Evolutionary conservation across 805 yeast species (phyloP).

Genomic region (Jamesozyma lodderae): DNA sequence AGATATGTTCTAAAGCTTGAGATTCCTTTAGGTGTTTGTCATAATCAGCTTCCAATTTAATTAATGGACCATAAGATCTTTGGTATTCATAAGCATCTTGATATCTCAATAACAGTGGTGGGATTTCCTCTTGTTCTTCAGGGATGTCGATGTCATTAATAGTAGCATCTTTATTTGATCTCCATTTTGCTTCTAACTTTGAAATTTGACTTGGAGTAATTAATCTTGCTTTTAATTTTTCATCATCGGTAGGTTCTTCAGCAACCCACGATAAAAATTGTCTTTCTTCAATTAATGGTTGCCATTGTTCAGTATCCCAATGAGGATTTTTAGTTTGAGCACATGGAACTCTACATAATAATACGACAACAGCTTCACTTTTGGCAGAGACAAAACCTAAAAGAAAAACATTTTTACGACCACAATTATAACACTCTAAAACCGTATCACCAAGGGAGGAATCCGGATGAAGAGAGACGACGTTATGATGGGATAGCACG

Average conservation of each 20-base stretch:
- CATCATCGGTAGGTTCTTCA: conserved; percentile 56
- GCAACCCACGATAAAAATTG: conserved; percentile 79
- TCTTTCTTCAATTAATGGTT: conserved; percentile 71
- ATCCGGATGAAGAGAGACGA: conserved; percentile 65
- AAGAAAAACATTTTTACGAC: conserved; percentile 66
- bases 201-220: conserved; percentile 57
- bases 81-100: conserved; percentile 81
- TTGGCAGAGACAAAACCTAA: conserved; percentile 85
- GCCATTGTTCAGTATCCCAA: conserved; percentile 90
- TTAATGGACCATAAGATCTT: conserved; percentile 73
- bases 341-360: conserved; percentile 83
- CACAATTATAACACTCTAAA: conserved; percentile 87
- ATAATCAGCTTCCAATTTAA: conserved; percentile 72
- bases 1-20: conserved; percentile 63
- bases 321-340: conserved; percentile 63
- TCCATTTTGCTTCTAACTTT: conserved; percentile 75
- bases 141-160: conserved; percentile 53
- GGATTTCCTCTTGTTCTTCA: conserved; percentile 48
- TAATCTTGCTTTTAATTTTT: conserved; percentile 43
- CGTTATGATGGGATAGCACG: conserved; percentile 69
- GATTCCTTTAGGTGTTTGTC: conserved; percentile 69
- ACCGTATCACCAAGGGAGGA: conserved; percentile 81
- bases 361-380: conserved; percentile 75
- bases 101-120: conserved; percentile 68
- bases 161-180: conserved; percentile 59